Base-by-base conservation (phyloP, 331 rosid genomes). In the Spiraea crenata region DNA sequence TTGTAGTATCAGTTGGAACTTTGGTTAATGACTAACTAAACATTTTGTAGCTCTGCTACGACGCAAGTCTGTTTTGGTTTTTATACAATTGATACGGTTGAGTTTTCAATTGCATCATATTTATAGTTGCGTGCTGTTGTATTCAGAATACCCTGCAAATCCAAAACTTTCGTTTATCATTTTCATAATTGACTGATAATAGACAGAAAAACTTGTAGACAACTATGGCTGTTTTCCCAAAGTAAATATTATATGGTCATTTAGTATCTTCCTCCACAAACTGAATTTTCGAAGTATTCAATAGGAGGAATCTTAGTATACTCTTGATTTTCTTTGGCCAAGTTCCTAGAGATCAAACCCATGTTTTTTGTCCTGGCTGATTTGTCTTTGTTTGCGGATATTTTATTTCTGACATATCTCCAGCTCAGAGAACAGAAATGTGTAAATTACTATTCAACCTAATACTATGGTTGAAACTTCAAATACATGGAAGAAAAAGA, bases 1-100 rank as follows among this genome's bases (percentile, higher is more conserved):
- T 58, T 59, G 67, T 51, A 48, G 68, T 17, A 74, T 70, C 79
- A 74, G 76, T 49, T 61, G 38, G 39, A 57, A 38, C 60, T 51
- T n/a, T 70, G 50, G 45, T 51, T 10, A 31, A 41, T 34, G 37
- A 42, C 1, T 45, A 34, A 42, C 1, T 45, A 34, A 67, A 34
- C 47, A 31, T 71, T 55, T 69, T 3, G 31, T 5, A 42, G 47
- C 25, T 34, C 44, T 69, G 13, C 20, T 19, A 8, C 41, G 42
- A 42, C 42, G 9, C 20, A 55, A 7, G 55, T 9, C 4, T 44
- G 9, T 20, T 7, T 55, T 42, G 52, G 64, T 25, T 55, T 25
- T 41, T 12, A 14, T 69, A 55, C 15, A 55, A 31, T 42, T 47
- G 5, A 67, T 35, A 40, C 12, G n/a, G 3, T 67, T 14, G 12